These are phyloP conservation scores for Acanthamoeba healyi DNA, from an alignment of 208 protist species.

Conservation along the genomic window DNA sequence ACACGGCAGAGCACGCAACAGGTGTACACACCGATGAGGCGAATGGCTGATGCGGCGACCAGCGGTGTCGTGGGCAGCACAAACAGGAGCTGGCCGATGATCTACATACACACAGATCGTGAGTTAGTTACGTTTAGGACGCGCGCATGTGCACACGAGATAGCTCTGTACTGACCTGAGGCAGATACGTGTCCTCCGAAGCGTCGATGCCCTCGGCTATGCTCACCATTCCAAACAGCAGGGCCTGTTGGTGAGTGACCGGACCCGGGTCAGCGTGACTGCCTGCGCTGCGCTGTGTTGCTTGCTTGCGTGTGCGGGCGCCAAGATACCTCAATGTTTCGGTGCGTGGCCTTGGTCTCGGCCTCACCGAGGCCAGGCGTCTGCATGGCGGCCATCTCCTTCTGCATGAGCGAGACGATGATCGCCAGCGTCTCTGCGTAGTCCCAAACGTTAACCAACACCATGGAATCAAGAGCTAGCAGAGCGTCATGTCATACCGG, in stretches of 20 bases:
- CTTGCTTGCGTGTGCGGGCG: neutral
- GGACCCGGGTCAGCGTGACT: neutral
- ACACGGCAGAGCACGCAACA: neutral
- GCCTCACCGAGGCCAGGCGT: neutral
- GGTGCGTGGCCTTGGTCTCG: neutral
- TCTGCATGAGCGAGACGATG: conserved; percentile 2
- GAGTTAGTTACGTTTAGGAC: neutral
- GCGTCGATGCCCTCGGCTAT: neutral
- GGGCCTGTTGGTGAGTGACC: neutral
- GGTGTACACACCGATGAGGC: neutral
- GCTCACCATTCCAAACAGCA: conserved; percentile 20
- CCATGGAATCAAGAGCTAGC: neutral
- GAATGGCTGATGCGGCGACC: neutral
- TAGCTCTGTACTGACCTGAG: neutral
- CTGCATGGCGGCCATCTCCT: neutral
- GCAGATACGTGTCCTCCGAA: neutral
- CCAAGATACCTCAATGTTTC: conserved; percentile 4
- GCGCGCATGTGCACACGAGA: too few species aligned
- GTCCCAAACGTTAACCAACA: neutral
- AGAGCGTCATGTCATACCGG: neutral
- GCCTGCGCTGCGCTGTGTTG: neutral
- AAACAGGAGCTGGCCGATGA: neutral
- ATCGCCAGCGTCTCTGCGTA: conserved; percentile 24
- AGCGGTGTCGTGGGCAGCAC: neutral
- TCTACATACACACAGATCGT: neutral